phyloP scores from a whole-genome alignment of 352 stramenopile species.

The Globisporangium splendens region DNA sequence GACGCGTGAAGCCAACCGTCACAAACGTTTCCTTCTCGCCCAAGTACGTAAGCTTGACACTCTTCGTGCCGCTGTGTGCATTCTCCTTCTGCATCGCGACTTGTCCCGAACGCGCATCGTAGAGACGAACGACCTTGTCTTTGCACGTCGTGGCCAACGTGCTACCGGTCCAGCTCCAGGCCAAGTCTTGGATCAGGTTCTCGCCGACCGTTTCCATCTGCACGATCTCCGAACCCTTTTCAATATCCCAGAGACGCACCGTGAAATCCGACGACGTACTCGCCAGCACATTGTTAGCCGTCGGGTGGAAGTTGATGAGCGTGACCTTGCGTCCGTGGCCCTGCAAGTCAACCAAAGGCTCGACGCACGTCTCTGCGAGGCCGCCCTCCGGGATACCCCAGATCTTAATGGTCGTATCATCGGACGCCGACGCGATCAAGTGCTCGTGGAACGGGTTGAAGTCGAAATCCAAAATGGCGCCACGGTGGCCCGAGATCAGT shows the following conservation, averaged over 20 bases:
- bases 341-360: slow-evolving; percentile 94
- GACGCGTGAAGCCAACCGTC: slow-evolving; percentile 96
- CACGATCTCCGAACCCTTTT: slow-evolving; percentile 91
- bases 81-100: slow-evolving; percentile 77
- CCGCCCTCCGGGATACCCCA: slow-evolving; percentile 96
- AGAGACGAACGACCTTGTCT: slow-evolving; percentile 97
- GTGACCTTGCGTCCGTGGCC: slow-evolving; percentile 97
- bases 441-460: slow-evolving; percentile 98
- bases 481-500: slow-evolving; percentile 94
- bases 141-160: slow-evolving; percentile 96
- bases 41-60: slow-evolving; percentile 96
- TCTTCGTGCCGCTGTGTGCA: slow-evolving; percentile 97
- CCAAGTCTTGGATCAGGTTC: slow-evolving; percentile 96
- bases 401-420: slow-evolving; percentile 98
- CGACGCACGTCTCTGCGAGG: slow-evolving; percentile 91
- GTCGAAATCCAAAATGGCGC: slow-evolving; percentile 98
- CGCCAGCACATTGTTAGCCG: slow-evolving; percentile 95
- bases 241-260: slow-evolving; percentile 99
- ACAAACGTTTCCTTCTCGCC: slow-evolving; percentile 95
- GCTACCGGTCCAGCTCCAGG: slow-evolving; percentile 97
- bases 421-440: slow-evolving; percentile 94
- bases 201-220: slow-evolving; percentile 79
- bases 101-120: slow-evolving; percentile 92
- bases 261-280: slow-evolving; percentile 95
- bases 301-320: slow-evolving; percentile 97